phyloP scores from a whole-genome alignment of 768 basidiomycete species.

The Clavulina sp. region DNA sequence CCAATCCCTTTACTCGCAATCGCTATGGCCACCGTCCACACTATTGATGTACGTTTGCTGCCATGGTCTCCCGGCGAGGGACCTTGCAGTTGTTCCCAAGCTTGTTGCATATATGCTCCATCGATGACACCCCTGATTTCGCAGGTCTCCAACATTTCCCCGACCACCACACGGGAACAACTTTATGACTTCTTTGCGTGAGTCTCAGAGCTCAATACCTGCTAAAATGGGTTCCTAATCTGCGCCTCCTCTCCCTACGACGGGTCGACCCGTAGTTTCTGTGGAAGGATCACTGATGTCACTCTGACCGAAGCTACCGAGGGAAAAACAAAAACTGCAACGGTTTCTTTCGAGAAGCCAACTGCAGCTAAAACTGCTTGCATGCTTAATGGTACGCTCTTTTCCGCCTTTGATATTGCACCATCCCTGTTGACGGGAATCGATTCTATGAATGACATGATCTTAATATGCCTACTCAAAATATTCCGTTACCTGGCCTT shows the following conservation, averaged over 20 bases:
- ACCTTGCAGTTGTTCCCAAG: too few species aligned
- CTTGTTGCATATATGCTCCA: too few species aligned
- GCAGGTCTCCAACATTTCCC: conserved; percentile 59
- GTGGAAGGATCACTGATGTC: conserved; percentile 45
- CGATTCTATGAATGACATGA: background rate
- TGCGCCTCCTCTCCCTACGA: conserved; percentile 57
- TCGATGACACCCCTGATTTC: background rate
- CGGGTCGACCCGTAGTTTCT: conserved; percentile 9
- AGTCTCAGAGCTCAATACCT: too few species aligned
- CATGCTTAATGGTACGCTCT: conserved; percentile 33
- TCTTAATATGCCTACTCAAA: conserved; percentile 1
- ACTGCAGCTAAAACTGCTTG: conserved; percentile 73
- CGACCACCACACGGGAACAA: conserved; percentile 44
- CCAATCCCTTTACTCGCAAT: too few species aligned
- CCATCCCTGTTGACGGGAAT: background rate
- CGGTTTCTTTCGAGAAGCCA: conserved; percentile 67
- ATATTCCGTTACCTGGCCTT: conserved; percentile 4
- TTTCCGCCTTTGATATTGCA: background rate
- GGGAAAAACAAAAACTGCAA: conserved; percentile 33
- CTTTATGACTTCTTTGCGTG: conserved; percentile 73
- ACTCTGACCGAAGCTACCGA: conserved; percentile 28
- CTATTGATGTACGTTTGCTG: too few species aligned
- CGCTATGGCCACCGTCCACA: too few species aligned
- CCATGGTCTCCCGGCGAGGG: too few species aligned
- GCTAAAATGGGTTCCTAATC: too few species aligned